Evolutionary conservation across 768 basidiomycete genomes (phyloP), one percentile per base, ranked within the genome.

Genomic region (Boletus subparvulus): DNA sequence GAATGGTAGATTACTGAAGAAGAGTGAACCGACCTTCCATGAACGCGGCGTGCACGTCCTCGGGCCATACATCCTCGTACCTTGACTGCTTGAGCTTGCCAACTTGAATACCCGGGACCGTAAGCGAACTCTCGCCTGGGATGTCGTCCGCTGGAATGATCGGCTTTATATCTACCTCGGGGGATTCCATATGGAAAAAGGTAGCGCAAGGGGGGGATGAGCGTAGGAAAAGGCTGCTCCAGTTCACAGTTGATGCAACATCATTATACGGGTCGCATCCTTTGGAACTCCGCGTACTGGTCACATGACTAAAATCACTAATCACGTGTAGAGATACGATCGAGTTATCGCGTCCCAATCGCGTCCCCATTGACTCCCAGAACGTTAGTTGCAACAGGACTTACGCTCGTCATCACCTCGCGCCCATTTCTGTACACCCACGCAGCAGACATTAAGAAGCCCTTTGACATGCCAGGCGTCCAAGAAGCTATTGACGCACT

Each of bases 11-110:
- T n/a, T 24, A 41, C 11, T 9, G 33, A 37, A 49, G 12, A 41
- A 19, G 6, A 2, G 9, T 9, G 35, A 33, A 58, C 69, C 2
- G n/a, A 74, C 70, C 70, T 73, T 72, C 71, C 70, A 74, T 73
- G 39, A 72, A 72, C 10, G 73, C 70, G 50, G 70, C 65, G 66
- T 72, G 71, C 50, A 72, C 71, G 43, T 72, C 73, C 24, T 65
- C 69, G 2, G 68, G 66, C 70, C 70, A 74, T 19, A 73, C 70
- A 40, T 71, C 70, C 32, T 71, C 70, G 36, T 71, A 71, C 43
- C 70, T 66, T 24, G 71, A 71, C n/a, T 71, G 61, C 41, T 65
- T 71, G 52, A 69, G 46, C 49, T 63, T 68, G 46, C 41, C 45
- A 37, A 47, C 28, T 26, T 26, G 26, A 26, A 26, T 42, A 19